phyloP scores from a whole-genome alignment of 257 asterid genomes.

The Solanum sejunctum region DNA sequence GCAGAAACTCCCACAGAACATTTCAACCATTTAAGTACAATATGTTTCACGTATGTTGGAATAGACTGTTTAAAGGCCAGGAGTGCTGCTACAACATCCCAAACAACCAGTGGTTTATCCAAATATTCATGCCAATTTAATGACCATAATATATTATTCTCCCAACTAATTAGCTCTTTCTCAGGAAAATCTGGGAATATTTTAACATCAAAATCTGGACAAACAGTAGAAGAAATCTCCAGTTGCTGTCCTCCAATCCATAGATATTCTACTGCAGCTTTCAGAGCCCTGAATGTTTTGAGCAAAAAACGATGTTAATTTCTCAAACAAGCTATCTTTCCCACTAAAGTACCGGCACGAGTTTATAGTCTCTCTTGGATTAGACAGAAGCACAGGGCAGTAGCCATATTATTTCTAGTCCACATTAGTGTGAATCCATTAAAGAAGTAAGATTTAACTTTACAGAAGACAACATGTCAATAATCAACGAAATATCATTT shows the following conservation, averaged over 20 bases:
- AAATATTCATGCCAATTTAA: constrained; percentile 29
- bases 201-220: constrained; percentile 24
- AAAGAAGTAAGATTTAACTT: not conserved
- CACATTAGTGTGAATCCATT: not conserved
- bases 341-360: not conserved
- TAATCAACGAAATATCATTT: not conserved
- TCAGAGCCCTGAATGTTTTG: constrained; percentile 38
- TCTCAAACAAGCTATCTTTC: not conserved
- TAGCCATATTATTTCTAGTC: not conserved
- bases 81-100: constrained; percentile 72
- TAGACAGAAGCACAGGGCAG: not conserved
- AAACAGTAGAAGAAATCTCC: constrained; percentile 21
- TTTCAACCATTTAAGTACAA: constrained; percentile 55
- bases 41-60: constrained; percentile 35
- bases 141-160: constrained; percentile 54
- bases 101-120: constrained; percentile 45
- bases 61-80: constrained; percentile 53
- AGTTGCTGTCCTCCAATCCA: constrained; percentile 95
- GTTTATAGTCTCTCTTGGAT: not conserved
- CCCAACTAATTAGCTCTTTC: constrained; percentile 60
- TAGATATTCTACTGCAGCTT: constrained; percentile 63
- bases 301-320: not conserved
- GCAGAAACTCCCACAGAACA: constrained; percentile 26
- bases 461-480: not conserved
- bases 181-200: constrained; percentile 43